Evolutionary conservation across 129 eudicot species (phyloP).

Genomic region (Calendula officinalis): DNA sequence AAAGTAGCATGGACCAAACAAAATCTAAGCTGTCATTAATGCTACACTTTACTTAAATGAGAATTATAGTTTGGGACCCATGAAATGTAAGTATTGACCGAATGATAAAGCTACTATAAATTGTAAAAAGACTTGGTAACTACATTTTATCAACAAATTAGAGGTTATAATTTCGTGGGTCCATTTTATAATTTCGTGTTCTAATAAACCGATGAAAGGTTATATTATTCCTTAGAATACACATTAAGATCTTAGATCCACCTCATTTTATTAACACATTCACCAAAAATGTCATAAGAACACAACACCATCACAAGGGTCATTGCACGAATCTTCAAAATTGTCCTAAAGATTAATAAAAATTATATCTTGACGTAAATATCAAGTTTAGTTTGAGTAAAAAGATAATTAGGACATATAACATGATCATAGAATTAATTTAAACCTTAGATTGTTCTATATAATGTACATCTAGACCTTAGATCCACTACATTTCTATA

Average conservation of each 20-base stretch:
- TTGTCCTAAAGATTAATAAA: background rate
- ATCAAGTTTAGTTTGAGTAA: background rate
- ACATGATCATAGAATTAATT: background rate
- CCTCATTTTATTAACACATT: constrained; percentile 16
- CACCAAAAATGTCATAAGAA: constrained; percentile 26
- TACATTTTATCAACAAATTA: no score
- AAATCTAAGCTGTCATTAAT: no score
- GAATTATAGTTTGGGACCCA: constrained; percentile 8
- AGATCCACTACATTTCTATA: constrained; percentile 11
- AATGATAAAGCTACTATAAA: background rate
- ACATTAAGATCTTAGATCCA: constrained; percentile 7
- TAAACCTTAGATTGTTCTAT: background rate
- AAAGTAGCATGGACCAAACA: no score
- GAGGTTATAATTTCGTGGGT: no score
- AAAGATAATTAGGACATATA: no score
- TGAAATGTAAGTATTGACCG: background rate
- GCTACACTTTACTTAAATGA: background rate
- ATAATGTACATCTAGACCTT: background rate
- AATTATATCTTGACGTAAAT: background rate
- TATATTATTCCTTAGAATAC: background rate
- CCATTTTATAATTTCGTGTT: no score
- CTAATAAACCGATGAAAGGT: no score
- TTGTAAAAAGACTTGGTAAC: background rate
- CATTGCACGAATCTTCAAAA: constrained; percentile 20
- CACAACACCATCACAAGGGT: constrained; percentile 26